These are phyloP conservation scores for Yarrowia sp. DNA, from an alignment of 805 yeast species.

Conservation along the genomic window DNA sequence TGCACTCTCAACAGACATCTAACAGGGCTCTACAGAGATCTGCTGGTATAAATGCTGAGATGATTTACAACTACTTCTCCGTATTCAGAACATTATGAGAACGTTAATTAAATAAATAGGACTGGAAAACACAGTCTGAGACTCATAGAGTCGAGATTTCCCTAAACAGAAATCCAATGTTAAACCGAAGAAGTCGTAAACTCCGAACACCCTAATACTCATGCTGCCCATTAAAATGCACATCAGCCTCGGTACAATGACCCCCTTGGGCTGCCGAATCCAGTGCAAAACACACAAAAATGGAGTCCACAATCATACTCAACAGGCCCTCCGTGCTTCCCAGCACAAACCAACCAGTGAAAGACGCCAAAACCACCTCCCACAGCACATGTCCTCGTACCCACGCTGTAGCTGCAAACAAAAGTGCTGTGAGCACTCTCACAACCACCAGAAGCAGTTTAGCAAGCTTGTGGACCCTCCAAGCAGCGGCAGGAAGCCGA, in stretches of 20 bases:
- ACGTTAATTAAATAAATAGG: conserved; percentile 12
- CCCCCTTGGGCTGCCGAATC: conserved; percentile 36
- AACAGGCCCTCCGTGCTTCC: conserved; percentile 46
- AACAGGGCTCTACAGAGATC: no score
- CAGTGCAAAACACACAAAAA: conserved; percentile 41
- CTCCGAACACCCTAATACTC: background rate
- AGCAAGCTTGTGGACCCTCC: conserved; percentile 41
- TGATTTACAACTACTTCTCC: no score
- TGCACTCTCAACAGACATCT: no score
- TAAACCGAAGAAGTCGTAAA: no score
- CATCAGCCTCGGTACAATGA: conserved; percentile 38
- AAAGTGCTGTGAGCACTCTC: conserved; percentile 40
- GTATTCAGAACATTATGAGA: background rate
- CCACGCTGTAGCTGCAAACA: conserved; percentile 44
- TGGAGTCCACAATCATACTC: conserved; percentile 40
- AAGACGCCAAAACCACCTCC: conserved; percentile 43
- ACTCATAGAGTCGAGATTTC: no score
- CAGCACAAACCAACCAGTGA: conserved; percentile 45
- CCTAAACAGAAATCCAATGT: no score
- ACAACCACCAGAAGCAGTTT: conserved; percentile 42
- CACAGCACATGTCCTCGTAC: conserved; percentile 39
- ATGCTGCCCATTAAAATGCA: conserved; percentile 27
- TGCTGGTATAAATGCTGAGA: no score
- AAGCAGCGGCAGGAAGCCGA: conserved; percentile 30
- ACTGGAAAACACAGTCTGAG: background rate